Evolutionary conservation across 768 basidiomycete species (phyloP).

Genomic region (Tulasnella sp.): DNA sequence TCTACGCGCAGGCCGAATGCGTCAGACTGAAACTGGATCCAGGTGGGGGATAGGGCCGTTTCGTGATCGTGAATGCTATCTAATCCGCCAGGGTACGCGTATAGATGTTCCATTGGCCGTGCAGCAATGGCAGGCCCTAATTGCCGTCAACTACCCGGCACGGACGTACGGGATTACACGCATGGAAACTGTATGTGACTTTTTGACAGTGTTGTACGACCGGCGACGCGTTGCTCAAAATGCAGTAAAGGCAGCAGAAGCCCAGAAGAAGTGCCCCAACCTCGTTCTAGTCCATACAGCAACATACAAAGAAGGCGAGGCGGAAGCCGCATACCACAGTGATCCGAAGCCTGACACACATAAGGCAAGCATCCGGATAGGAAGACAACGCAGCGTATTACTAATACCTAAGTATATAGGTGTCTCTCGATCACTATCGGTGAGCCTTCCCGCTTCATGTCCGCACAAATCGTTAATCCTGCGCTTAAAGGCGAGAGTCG

Average conservation of each 20-base stretch:
- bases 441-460: no score
- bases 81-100: conserved; percentile 26
- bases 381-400: neutral
- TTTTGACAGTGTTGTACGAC: conserved; percentile 13
- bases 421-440: conserved; percentile 87
- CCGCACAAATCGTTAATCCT: no score
- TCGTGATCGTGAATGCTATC: conserved; percentile 12
- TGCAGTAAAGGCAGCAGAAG: conserved; percentile 43
- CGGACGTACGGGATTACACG: conserved; percentile 88
- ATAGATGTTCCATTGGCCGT: conserved; percentile 59
- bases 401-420: conserved; percentile 33
- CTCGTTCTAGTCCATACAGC: conserved; percentile 85
- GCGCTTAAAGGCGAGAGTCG: conserved; percentile 47
- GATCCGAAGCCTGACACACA: conserved; percentile 81
- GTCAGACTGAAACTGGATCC: conserved; percentile 57
- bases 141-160: conserved; percentile 94
- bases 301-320: conserved; percentile 81
- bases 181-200: conserved; percentile 53
- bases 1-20: conserved; percentile 78
- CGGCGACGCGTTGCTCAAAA: neutral
- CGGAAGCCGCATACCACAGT: conserved; percentile 86
- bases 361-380: conserved; percentile 51
- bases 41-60: conserved; percentile 24
- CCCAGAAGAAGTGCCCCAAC: conserved; percentile 76
- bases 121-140: conserved; percentile 78